Base-by-base conservation (phyloP, 805 yeast species). In the Yamadazyma nakazawae region DNA sequence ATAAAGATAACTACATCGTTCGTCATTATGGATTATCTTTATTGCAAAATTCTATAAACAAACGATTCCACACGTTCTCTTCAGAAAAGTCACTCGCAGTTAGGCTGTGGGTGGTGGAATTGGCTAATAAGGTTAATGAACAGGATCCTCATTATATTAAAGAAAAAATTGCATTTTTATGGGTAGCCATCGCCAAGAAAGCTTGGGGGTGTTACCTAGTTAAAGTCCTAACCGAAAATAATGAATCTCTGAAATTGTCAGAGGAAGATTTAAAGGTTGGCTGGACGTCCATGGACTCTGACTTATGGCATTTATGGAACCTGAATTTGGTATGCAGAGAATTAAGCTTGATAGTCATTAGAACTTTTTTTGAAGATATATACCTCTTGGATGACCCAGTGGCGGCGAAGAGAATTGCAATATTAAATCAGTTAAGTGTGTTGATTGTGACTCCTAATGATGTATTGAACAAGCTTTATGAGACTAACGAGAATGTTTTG, bases 361-460 rank as follows among this genome's bases (percentile, higher is more conserved):
- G 97, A 58, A 89, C 95, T 3, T 66, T 94, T 14, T 94, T 92
- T 60, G 99, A 94, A 66, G 99, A 94, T 61, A 81, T 94, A 10
- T 94, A 89, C 60, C 71, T 95, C 43, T 73, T 94, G 40, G 98
- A 94, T 54, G 99, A 94, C 61, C 85, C 97, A 19, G 79, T 89
- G 17, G 96, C 96, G 1, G 75, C 91, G 30, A 85, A 82, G 54
- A 76, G 98, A 58, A 80, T 85, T 47, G 76, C 81, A n/a, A 77
- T 86, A 1, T 75, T 92, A 34, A 84, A 85, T 42, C 89, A 96
- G 28, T 76, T 89, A 42, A 85, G 96, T 61, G 87, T 92, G 5
- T 88, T 90, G 64, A 79, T 91, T 16, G 82, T 89, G 8, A 81
- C 95, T 1, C 85, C 96, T 0, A 81, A 80, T 48, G 70, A 73